phyloP scores from a whole-genome alignment of 2,329 filamentous ascomycete species.

The Claviceps pusilla region DNA sequence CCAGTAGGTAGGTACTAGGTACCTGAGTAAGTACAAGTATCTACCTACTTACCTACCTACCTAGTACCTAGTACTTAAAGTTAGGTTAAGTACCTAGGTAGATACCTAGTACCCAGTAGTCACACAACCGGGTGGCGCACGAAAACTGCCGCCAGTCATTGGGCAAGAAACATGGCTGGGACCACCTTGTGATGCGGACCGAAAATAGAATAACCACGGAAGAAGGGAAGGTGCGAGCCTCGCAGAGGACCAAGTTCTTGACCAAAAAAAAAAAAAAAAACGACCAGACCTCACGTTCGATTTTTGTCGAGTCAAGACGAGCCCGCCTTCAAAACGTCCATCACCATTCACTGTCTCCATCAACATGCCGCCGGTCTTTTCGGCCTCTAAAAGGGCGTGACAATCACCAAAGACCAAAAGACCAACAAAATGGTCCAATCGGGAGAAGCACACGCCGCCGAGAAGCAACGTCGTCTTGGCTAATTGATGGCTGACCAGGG shows the following conservation, averaged over 20 bases:
- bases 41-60: too few relatives aligned
- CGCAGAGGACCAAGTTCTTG: neutral
- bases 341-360: neutral
- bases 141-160: slow-evolving; percentile 1
- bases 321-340: too few relatives aligned
- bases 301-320: too few relatives aligned
- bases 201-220: neutral
- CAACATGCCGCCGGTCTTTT: neutral
- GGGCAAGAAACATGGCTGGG: slow-evolving; percentile 2
- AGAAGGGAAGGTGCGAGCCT: neutral
- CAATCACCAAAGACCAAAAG: neutral
- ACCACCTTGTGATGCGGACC: neutral
- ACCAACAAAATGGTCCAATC: neutral
- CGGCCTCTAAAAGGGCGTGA: neutral
- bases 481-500: neutral
- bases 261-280: too few relatives aligned
- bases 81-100: too few relatives aligned
- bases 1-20: too few relatives aligned
- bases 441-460: neutral
- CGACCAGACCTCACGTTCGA: too few relatives aligned
- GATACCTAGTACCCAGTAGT: too few relatives aligned
- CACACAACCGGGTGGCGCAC: neutral
- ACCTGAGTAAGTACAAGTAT: too few relatives aligned
- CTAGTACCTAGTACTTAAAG: too few relatives aligned
- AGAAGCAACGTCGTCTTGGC: neutral